These are phyloP conservation scores for Plantago rigida DNA, from an alignment of 305 asterid genomes.

Conservation along the genomic window DNA sequence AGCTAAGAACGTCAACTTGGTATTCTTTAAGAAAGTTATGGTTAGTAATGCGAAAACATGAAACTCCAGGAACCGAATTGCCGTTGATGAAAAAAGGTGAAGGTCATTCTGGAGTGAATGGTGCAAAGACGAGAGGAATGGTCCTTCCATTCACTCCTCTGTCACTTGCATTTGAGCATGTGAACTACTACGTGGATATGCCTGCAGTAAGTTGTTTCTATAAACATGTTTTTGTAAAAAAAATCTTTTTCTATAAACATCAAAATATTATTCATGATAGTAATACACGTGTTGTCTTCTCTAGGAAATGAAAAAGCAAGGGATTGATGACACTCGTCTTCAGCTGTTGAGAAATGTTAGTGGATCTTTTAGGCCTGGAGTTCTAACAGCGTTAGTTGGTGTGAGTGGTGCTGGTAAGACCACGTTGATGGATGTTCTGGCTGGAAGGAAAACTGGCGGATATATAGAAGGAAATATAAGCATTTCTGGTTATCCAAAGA, in stretches of 20 bases:
- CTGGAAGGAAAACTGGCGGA: slow-evolving; percentile 25
- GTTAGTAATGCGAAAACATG: too few relatives aligned
- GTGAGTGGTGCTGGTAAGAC: slow-evolving; percentile 26
- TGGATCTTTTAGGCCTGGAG: slow-evolving; percentile 20
- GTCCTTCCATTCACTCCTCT: slow-evolving; percentile 83
- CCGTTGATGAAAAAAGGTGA: slow-evolving; percentile 22
- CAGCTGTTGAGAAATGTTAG: slow-evolving; percentile 17
- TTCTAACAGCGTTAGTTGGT: slow-evolving; percentile 23
- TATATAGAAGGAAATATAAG: slow-evolving; percentile 17
- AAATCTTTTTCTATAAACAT: not conserved
- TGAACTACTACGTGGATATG: slow-evolving; percentile 87
- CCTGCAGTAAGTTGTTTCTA: slow-evolving; percentile 60
- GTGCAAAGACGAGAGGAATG: slow-evolving; percentile 57
- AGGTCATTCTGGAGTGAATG: slow-evolving; percentile 20
- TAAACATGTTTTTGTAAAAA: slow-evolving; percentile 2
- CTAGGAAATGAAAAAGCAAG: slow-evolving; percentile 22
- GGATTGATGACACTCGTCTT: slow-evolving; percentile 15
- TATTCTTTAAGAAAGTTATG: too few relatives aligned
- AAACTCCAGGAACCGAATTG: slow-evolving; percentile 33
- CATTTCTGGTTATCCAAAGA: slow-evolving; percentile 23
- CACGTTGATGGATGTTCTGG: slow-evolving; percentile 24
- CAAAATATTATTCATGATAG: not conserved
- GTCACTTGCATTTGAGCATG: slow-evolving; percentile 69
- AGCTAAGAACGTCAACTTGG: too few relatives aligned
- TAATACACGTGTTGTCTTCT: not conserved